These are phyloP conservation scores for Rhododendron simsii DNA, from an alignment of 148 eudicot genomes.

Conservation along the genomic window DNA sequence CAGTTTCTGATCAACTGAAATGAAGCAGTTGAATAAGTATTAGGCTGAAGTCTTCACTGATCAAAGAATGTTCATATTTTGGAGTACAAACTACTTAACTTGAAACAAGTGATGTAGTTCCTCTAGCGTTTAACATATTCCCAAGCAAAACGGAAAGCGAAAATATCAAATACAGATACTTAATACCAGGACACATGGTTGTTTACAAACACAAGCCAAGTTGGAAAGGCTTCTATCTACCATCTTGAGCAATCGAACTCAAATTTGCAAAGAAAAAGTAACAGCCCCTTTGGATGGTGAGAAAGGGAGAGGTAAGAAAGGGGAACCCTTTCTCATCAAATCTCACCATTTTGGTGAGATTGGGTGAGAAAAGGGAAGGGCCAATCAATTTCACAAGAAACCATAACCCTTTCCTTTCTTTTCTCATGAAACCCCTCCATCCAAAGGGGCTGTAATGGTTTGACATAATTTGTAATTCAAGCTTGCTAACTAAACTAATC, in stretches of 20 bases:
- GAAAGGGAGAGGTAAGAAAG: no score
- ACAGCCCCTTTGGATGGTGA: no score
- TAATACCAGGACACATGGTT: not conserved
- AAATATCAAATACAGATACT: not conserved
- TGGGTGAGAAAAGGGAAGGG: no score
- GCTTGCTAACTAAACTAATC: not conserved
- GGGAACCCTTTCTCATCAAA: no score
- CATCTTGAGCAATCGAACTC: not conserved
- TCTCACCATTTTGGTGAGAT: no score
- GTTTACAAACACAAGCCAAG: not conserved
- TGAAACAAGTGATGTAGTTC: not conserved
- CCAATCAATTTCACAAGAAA: no score
- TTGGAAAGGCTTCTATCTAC: not conserved
- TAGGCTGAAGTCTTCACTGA: not conserved
- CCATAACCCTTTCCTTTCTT: no score
- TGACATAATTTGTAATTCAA: not conserved
- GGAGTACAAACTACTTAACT: not conserved
- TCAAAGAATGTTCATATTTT: not conserved
- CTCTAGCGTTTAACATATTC: not conserved
- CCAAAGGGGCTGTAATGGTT: not conserved
- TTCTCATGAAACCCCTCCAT: no score
- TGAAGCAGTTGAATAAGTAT: not conserved
- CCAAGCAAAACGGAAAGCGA: not conserved
- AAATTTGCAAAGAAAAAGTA: constrained; percentile 3
- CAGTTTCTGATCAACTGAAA: not conserved